These are phyloP conservation scores for Fusarium caatingaense DNA, from an alignment of 2,329 filamentous ascomycete species.

Conservation along the genomic window DNA sequence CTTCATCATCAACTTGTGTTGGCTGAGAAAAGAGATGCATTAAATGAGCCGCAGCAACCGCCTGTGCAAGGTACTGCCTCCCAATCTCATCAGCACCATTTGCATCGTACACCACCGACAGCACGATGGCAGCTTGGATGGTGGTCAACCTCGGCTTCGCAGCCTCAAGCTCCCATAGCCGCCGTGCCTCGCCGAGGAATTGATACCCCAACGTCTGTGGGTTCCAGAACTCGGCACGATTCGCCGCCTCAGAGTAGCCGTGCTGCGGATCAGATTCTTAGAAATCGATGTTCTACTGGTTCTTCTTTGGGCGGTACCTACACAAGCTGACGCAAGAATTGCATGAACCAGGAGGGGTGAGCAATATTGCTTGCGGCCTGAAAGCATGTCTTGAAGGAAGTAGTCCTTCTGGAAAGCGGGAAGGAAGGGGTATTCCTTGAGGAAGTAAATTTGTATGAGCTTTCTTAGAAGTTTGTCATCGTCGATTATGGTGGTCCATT, in stretches of 20 bases:
- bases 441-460: not conserved
- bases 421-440: not conserved
- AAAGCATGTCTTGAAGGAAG: slow-evolving; percentile 2
- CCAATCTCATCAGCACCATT: not conserved
- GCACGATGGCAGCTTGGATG: not conserved
- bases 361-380: not conserved
- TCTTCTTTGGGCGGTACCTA: not conserved
- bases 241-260: not conserved
- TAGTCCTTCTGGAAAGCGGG: slow-evolving; percentile 10
- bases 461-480: not conserved
- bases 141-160: not conserved
- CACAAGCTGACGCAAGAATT: slow-evolving; percentile 3
- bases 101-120: not conserved
- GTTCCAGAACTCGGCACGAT: slow-evolving; percentile 6
- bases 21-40: not conserved
- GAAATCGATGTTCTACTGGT: not conserved
- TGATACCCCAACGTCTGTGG: not conserved
- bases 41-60: not conserved
- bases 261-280: not conserved
- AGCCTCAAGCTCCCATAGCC: not conserved
- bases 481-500: not conserved
- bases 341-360: slow-evolving; percentile 7
- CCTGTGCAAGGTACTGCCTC: not conserved
- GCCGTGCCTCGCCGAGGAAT: not conserved
- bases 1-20: not conserved